Evolutionary conservation across 2,329 filamentous ascomycete genomes (phyloP).

Genomic region (Penicillium sp.): DNA sequence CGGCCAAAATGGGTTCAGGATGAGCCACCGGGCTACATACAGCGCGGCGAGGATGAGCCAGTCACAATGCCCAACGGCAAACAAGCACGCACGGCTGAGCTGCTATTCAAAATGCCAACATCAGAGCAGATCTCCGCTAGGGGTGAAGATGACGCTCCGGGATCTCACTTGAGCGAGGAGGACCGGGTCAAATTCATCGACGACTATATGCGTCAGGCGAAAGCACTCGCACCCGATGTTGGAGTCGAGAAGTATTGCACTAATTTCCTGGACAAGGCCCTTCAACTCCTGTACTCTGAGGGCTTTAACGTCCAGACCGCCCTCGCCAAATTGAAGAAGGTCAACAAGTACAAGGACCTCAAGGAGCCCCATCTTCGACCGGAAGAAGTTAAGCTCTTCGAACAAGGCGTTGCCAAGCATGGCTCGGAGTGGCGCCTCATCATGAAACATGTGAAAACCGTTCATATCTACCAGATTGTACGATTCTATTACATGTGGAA

Average conservation of each 20-base stretch:
- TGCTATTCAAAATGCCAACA: conserved; percentile 75
- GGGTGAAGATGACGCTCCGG: conserved; percentile 42
- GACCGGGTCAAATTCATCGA: conserved; percentile 61
- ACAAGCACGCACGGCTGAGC: conserved; percentile 68
- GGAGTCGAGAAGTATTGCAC: conserved; percentile 74
- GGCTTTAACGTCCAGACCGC: conserved; percentile 71
- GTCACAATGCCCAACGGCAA: conserved; percentile 60
- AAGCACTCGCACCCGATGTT: conserved; percentile 61
- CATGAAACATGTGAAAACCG: conserved; percentile 75
- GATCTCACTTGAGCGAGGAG: conserved; percentile 34
- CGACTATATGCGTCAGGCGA: conserved; percentile 71
- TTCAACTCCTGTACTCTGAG: conserved; percentile 69
- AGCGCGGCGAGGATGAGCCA: conserved; percentile 75
- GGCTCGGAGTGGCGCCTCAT: conserved; percentile 86
- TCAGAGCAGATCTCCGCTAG: conserved; percentile 48
- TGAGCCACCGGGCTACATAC: conserved; percentile 80
- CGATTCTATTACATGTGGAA: conserved; percentile 99
- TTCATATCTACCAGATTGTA: conserved; percentile 76
- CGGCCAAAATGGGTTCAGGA: conserved; percentile 93
- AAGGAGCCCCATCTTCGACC: conserved; percentile 80
- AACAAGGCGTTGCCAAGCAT: conserved; percentile 84
- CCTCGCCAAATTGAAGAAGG: conserved; percentile 65
- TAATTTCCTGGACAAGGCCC: conserved; percentile 81
- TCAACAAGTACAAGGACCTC: conserved; percentile 67
- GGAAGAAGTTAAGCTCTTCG: conserved; percentile 82